Percentiles rank a stretch among this genome's conserved stretches.
Evolutionary conservation across 2,329 filamentous ascomycete species (phyloP).

Genomic region (Graphilbum sp.): DNA sequence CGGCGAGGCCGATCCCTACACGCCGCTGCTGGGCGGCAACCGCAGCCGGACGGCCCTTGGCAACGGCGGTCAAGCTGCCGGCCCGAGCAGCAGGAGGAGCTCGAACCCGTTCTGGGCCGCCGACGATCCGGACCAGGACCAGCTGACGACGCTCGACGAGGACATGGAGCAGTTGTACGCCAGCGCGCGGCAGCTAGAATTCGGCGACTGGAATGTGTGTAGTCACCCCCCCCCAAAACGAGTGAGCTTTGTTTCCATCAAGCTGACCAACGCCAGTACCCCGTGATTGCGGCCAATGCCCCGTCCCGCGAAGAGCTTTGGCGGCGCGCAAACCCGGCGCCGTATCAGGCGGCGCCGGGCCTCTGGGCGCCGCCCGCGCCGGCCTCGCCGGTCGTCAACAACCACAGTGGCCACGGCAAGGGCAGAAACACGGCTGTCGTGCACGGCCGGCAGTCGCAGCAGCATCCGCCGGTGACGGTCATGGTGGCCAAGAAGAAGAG

Average conservation of each 20-base stretch:
- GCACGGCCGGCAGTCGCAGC: background rate
- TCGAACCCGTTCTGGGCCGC: constrained; percentile 18
- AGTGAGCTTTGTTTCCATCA: constrained; percentile 21
- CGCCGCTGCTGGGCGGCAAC: constrained; percentile 32
- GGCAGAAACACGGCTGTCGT: no score
- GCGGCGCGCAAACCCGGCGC: constrained; percentile 7
- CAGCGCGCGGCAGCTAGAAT: constrained; percentile 57
- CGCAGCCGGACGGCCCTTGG: background rate
- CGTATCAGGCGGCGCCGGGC: constrained; percentile 19
- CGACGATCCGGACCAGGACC: constrained; percentile 27
- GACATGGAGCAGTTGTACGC: constrained; percentile 58
- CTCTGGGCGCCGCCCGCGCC: no score
- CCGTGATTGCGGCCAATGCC: constrained; percentile 69
- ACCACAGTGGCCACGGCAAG: background rate
- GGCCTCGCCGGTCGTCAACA: constrained; percentile 1
- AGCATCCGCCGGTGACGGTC: background rate
- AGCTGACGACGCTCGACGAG: constrained; percentile 39
- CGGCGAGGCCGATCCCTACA: constrained; percentile 25
- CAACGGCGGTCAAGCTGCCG: constrained; percentile 12
- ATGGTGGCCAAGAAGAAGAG: constrained; percentile 10
- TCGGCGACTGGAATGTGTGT: constrained; percentile 88
- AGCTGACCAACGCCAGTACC: constrained; percentile 48
- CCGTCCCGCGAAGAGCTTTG: constrained; percentile 52
- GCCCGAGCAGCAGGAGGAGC: constrained; percentile 24
- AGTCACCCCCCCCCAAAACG: no score